These are phyloP conservation scores for Ephemerocybe angulata DNA, from an alignment of 768 basidiomycete species.

Conservation along the genomic window DNA sequence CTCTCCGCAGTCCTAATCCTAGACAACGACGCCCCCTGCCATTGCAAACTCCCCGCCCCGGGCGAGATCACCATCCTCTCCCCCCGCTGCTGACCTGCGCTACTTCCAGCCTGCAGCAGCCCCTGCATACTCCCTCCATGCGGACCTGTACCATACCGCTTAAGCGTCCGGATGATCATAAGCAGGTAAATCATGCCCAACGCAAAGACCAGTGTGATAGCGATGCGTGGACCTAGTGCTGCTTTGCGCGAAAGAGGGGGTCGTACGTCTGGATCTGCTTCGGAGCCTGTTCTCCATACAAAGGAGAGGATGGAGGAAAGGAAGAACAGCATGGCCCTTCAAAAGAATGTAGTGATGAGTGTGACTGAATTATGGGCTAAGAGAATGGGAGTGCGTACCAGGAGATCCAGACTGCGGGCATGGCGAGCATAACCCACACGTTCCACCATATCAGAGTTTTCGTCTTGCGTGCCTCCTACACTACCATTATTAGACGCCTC, in stretches of 20 bases:
- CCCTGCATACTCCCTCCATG: conserved; percentile 18
- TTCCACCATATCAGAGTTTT: conserved; percentile 35
- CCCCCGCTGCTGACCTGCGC: conserved; percentile 3
- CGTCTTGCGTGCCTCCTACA: conserved; percentile 52
- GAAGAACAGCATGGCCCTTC: conserved; percentile 67
- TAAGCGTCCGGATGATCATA: conserved; percentile 60
- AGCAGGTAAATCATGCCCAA: conserved; percentile 60
- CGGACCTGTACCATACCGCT: conserved; percentile 46
- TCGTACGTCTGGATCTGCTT: conserved; percentile 33
- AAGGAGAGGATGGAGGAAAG: conserved; percentile 59
- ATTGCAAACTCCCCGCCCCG: conserved; percentile 3
- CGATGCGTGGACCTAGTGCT: conserved; percentile 51
- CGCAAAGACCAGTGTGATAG: conserved; percentile 48
- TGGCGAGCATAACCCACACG: conserved; percentile 33
- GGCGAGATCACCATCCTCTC: conserved; percentile 1
- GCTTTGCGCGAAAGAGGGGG: conserved; percentile 33
- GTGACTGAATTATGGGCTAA: neutral
- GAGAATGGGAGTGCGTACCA: conserved; percentile 37
- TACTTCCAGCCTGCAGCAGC: conserved; percentile 9
- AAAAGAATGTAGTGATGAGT: neutral
- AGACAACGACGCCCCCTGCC: conserved; percentile 4
- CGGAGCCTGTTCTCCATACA: conserved; percentile 66
- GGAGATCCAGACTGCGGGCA: conserved; percentile 68
- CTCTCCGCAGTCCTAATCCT: conserved; percentile 10
- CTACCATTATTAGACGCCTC: no score